Evolutionary conservation across 306 rosid species (phyloP).

Genomic region (Pyrus bretschneideri): DNA sequence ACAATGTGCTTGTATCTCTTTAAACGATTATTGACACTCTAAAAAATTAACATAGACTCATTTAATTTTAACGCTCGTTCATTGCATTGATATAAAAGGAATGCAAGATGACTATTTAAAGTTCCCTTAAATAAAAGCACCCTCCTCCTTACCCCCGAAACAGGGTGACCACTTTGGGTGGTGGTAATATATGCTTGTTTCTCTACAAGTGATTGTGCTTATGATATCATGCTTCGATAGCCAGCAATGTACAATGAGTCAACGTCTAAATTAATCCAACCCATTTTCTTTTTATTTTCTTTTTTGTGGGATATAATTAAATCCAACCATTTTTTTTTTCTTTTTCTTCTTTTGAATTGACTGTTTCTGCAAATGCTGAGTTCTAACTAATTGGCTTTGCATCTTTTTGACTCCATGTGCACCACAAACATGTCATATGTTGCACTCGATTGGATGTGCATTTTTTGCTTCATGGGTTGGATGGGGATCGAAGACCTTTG

Average conservation of each 20-base stretch:
- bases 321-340: background rate
- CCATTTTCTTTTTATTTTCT: background rate
- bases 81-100: too few species aligned
- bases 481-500: constrained; percentile 10
- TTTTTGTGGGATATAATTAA: background rate
- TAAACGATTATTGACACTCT: too few species aligned
- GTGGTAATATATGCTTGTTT: background rate
- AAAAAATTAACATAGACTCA: too few species aligned
- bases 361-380: background rate
- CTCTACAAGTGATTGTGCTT: background rate
- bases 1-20: too few species aligned
- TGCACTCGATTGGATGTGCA: constrained; percentile 7
- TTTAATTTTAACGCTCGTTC: too few species aligned
- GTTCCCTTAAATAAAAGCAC: too few species aligned
- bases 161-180: background rate
- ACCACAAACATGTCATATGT: constrained; percentile 7
- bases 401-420: constrained; percentile 19
- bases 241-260: constrained; percentile 7
- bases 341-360: background rate
- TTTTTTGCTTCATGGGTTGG: constrained; percentile 25
- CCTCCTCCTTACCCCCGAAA: too few species aligned
- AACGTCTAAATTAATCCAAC: constrained; percentile 8
- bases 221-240: constrained; percentile 4
- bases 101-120: background rate
- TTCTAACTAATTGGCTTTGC: background rate